Base-by-base conservation (phyloP, 1,284 basidiomycete genomes). In the Cutaneotrichosporon cyanovorans region DNA sequence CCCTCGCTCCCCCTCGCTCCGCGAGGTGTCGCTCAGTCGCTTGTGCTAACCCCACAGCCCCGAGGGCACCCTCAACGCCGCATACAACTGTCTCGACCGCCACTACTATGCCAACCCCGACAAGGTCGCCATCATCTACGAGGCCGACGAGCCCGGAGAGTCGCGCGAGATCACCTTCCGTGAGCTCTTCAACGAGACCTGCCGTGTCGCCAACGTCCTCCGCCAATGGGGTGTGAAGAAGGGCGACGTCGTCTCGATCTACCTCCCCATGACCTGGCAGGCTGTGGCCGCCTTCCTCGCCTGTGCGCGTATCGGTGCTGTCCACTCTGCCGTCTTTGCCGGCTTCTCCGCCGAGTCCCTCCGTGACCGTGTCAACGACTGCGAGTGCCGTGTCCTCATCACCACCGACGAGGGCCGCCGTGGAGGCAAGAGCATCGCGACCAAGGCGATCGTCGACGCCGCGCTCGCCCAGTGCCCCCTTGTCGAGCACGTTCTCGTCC, bases 311-410 rank as follows among this genome's bases (percentile, higher is more conserved):
- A 88, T 98, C 62, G 95, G 93, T 44, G 93, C 95, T 21, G 78
- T 98, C 46, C 95, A 98, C 76, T 95, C 90, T n/a, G 93, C 97
- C 65, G 84, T 98, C 55, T 98, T 98, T 63, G 93, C 93, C 41
- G 93, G 95, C 14, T 98, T 98, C 78, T 90, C 85, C 9, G 83
- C 92, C n/a, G 95, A 97, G 73, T 87, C 87, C 10, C 82, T 98
- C 46, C 82, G 93, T 42, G 95, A 97, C 73, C 84, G 95, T 51
- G 81, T 92, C 34, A 79, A 83, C 49, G 95, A 98, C 73, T 95
- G 92, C 75, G 79, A 80, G 61, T 88, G 83, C 31, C 81, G 83
- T 46, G 88, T 98, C 10, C 77, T 98, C 55, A 90, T 98, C 68
- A 98, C 95, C 12, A 84, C 86, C 35, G 95, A 98, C 69, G 95